These are phyloP conservation scores for Coprinellus micaceus DNA, from an alignment of 768 basidiomycete genomes.

Conservation along the genomic window DNA sequence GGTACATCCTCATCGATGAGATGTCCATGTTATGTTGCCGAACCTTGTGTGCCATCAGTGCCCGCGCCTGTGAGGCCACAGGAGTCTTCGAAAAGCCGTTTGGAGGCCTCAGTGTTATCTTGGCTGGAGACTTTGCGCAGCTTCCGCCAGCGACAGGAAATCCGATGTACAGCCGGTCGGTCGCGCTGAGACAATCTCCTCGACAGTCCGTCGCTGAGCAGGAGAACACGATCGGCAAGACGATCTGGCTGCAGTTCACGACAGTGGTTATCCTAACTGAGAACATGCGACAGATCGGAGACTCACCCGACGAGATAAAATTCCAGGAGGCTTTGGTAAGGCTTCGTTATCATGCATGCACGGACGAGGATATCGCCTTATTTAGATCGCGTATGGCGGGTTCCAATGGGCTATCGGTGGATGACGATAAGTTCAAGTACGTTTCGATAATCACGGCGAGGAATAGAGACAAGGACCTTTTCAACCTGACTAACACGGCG, in stretches of 20 bases:
- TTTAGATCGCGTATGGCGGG: neutral
- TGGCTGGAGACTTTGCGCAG: constrained; percentile 9
- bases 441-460: neutral
- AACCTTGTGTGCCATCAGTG: constrained; percentile 10
- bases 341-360: neutral
- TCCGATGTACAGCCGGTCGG: constrained; percentile 1
- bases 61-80: neutral
- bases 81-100: constrained; percentile 3
- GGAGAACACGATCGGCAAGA: neutral
- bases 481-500: neutral
- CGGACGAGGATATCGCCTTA: neutral
- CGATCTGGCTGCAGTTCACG: neutral
- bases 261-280: neutral
- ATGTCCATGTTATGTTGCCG: constrained; percentile 14
- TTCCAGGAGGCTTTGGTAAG: neutral
- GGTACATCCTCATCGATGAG: constrained; percentile 16
- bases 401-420: neutral
- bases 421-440: neutral
- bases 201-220: neutral
- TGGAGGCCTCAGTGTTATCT: constrained; percentile 4
- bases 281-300: neutral
- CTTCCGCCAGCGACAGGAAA: neutral
- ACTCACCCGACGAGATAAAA: neutral
- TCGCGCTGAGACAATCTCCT: neutral
- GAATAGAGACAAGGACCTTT: neutral